phyloP scores from a whole-genome alignment of 164 flowering plant genomes.

The Stephania japonica region DNA sequence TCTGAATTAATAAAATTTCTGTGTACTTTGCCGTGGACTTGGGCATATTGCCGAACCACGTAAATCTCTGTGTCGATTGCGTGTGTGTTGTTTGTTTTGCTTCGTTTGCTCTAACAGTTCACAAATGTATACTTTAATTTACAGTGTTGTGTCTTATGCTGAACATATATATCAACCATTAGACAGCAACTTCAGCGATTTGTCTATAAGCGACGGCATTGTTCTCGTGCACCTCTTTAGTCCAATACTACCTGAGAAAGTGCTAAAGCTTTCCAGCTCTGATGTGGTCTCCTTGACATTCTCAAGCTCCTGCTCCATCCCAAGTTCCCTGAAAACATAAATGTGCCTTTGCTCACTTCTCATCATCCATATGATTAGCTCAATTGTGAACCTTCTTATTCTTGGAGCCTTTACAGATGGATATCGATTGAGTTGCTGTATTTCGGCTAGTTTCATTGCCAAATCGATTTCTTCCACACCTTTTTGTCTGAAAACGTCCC shows the following conservation, averaged over 20 bases:
- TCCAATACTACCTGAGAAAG: slow-evolving; percentile 90
- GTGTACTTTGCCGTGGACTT: no score
- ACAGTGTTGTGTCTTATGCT: no score
- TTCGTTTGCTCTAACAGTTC: no score
- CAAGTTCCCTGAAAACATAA: slow-evolving; percentile 40
- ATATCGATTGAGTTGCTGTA: slow-evolving; percentile 31
- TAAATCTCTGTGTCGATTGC: no score
- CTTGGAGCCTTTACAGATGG: slow-evolving; percentile 68
- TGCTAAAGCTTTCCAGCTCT: slow-evolving; percentile 82
- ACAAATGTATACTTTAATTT: no score
- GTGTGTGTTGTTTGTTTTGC: no score
- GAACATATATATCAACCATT: no score
- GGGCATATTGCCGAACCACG: no score
- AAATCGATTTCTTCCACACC: slow-evolving; percentile 41
- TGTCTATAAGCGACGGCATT: no score
- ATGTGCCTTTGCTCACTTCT: slow-evolving; percentile 32
- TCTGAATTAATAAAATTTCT: no score
- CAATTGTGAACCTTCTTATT: slow-evolving; percentile 79
- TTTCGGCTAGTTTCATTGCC: slow-evolving; percentile 44
- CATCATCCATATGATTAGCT: slow-evolving; percentile 89
- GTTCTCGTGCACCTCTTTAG: no score
- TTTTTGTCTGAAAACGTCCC: slow-evolving; percentile 29
- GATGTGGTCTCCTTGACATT: slow-evolving; percentile 65
- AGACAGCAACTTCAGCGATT: no score
- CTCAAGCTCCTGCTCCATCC: slow-evolving; percentile 61